Evolutionary conservation across 2,329 filamentous ascomycete genomes (phyloP), one percentile per base, ranked within the genome.

Genomic region (Aspergillus caelatus): DNA sequence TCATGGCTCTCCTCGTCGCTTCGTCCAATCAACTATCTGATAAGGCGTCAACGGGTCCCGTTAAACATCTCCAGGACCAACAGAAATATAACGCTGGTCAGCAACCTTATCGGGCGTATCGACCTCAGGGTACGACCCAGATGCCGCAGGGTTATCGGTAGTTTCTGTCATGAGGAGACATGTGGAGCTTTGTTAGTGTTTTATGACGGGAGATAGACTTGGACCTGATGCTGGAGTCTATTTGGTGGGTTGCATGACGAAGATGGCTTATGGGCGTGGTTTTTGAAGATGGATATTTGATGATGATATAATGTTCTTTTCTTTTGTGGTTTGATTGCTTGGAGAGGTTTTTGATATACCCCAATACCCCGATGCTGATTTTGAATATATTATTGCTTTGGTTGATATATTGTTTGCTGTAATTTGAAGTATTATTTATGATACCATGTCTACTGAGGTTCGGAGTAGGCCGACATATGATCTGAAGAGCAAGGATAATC

Each of bases 1-100:
- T 67, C 9, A 53, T 45, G n/a, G 62, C 62, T 1, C 43, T 62
- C 1, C 7, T 65, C 4, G 57, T 68, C 12, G 65, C 52, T 2
- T 55, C 52, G 11, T 55, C 52, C 0, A 34, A 9, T 0, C 32
- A 55, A 12, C 12, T 55, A 4, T n/a, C 30, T 0, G 52, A 39
- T 26, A 55, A 26, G 8, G 8, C 16, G 10, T 32, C 48, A 0
- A 19, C 23, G 0, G 48, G 9, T 0, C 28, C 48, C 1, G 48
- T 52, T 21, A 52, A n/a, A 1, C 48, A 52, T 14, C 16, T 34
- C 28, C 48, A n/a, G 8, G 10, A 34, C 9, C 28, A 34, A 2
- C 28, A 30, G 10, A 52, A 34, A 28, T 52, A 52, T 7, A 2
- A 19, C 19, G 26, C 9, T 2, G 8, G 9, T 3, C 28, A 52